Evolutionary conservation across 768 basidiomycete genomes (phyloP), one percentile per base, ranked within the genome.

Genomic region (Punctularia strigosozonata): DNA sequence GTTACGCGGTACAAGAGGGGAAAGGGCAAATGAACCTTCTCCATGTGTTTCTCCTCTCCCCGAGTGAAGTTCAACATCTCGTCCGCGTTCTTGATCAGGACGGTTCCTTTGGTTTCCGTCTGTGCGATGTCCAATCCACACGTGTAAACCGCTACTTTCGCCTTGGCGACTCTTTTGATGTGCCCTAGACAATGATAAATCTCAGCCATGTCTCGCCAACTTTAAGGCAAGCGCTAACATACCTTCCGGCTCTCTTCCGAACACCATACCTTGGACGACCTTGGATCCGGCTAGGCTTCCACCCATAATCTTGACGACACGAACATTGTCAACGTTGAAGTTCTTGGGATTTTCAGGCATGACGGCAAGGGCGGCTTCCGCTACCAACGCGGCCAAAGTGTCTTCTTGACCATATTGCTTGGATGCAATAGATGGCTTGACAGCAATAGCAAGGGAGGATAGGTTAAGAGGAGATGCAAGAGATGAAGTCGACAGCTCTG

Each of bases 221-320:
- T 34, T 34, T 20, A 34, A 8, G 19, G 12, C 33, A 12, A 12
- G 33, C 12, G 33, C 6, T 14, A 6, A 50, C 66, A 38, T 43
- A 83, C 87, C 89, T 61, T 99, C 95, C 0, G 95, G 88, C 61
- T 95, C 90, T 33, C 91, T 71, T 25, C 89, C 89, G 47, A 98
- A 98, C 0, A 99, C 95, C 95, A 99, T 99, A 37, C 95, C 95
- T 46, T 85, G 76, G 4, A 99, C 84, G 4, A 99, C 92, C 40
- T 71, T 76, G 60, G 90, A 94, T 18, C 68, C 73, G 3, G 77
- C 58, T n/a, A 99, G 62, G 50, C 73, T 84, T 23, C 95, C 88
- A 40, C 95, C 95, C 77, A 99, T 82, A 45, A 99, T 97, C 64
- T 98, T 99, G 51, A 99, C 95, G 19, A 99, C 94, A 7, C 95